phyloP scores from a whole-genome alignment of 2,329 filamentous ascomycete genomes.

The Madurella mycetomatis region DNA sequence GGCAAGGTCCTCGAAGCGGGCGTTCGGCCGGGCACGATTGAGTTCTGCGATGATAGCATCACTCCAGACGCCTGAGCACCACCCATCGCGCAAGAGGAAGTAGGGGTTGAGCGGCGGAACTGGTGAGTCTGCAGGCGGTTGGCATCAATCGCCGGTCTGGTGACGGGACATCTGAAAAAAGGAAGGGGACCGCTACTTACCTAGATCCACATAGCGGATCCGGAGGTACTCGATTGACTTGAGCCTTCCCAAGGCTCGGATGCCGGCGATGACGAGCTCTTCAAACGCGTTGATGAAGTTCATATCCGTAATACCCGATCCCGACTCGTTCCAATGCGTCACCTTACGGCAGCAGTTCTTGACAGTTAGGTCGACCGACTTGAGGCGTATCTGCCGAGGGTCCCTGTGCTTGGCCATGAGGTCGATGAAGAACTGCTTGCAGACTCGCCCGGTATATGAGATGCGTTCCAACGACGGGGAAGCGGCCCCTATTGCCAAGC shows the following conservation, averaged over 20 bases:
- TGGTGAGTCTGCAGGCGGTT: slow-evolving; percentile 53
- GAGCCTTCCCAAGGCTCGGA: slow-evolving; percentile 56
- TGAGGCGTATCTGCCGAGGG: slow-evolving; percentile 48
- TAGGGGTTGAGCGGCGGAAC: slow-evolving; percentile 68
- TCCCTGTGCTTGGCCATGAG: slow-evolving; percentile 48
- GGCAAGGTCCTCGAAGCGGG: slow-evolving; percentile 56
- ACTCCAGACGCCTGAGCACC: slow-evolving; percentile 69
- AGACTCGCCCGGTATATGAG: slow-evolving; percentile 68
- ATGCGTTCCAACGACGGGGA: slow-evolving; percentile 61
- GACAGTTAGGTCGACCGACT: slow-evolving; percentile 66
- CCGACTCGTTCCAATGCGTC: slow-evolving; percentile 55
- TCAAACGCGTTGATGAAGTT: slow-evolving; percentile 70
- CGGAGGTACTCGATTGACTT: slow-evolving; percentile 59
- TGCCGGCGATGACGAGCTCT: slow-evolving; percentile 59
- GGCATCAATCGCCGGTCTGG: background rate
- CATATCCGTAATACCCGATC: slow-evolving; percentile 67
- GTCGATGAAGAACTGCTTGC: slow-evolving; percentile 60
- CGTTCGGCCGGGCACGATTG: slow-evolving; percentile 52
- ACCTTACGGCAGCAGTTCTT: slow-evolving; percentile 66
- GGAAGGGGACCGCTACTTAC: slow-evolving; percentile 36
- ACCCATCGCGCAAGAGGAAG: slow-evolving; percentile 58
- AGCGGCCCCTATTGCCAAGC: slow-evolving; percentile 57
- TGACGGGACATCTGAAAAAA: background rate
- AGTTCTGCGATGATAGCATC: slow-evolving; percentile 60
- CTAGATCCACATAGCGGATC: slow-evolving; percentile 70